Conservation (phyloP, 768 basidiomycete species). For the Melanogaster broomeanus region DNA sequence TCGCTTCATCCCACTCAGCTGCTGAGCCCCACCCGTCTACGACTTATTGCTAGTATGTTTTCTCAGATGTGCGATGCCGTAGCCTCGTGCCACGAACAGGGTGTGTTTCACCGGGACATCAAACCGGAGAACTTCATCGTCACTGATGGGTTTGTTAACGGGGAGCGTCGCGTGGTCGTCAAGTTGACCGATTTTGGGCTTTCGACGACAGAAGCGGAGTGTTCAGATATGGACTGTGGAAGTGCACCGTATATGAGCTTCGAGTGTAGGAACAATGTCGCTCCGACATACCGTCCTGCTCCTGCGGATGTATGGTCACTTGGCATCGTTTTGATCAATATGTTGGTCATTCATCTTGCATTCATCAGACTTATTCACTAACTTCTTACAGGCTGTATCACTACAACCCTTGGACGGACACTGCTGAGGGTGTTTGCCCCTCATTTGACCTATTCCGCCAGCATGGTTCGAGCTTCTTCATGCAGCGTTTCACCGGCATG, state of each 20-base stretch:
- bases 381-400: conserved; percentile 79
- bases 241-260: conserved; percentile 99
- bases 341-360: conserved; percentile 49
- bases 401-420: conserved; percentile 98
- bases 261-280: conserved; percentile 97
- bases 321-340: conserved; percentile 98
- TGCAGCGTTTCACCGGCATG: conserved; percentile 90
- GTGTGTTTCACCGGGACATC: conserved; percentile 96
- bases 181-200: conserved; percentile 98
- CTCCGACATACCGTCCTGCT: conserved; percentile 90
- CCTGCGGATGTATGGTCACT: conserved; percentile 99
- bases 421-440: conserved; percentile 73
- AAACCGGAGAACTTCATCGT: conserved; percentile 99
- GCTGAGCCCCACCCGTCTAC: conserved; percentile 84
- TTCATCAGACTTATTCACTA: conserved; percentile 1
- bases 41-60: conserved; percentile 97
- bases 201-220: conserved; percentile 85
- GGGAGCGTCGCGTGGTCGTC: conserved; percentile 90
- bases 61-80: conserved; percentile 99
- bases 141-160: conserved; percentile 70
- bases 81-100: conserved; percentile 87
- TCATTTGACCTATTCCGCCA: conserved; percentile 82
- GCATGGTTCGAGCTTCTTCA: conserved; percentile 83
- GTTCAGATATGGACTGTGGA: conserved; percentile 97
- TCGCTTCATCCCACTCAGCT: conserved; percentile 77